A percentile compares a stretch with the other conserved stretches of the same genome.
Evolutionary conservation across 352 stramenopile genomes (phyloP).

Genomic region (Globisporangium emineosum): DNA sequence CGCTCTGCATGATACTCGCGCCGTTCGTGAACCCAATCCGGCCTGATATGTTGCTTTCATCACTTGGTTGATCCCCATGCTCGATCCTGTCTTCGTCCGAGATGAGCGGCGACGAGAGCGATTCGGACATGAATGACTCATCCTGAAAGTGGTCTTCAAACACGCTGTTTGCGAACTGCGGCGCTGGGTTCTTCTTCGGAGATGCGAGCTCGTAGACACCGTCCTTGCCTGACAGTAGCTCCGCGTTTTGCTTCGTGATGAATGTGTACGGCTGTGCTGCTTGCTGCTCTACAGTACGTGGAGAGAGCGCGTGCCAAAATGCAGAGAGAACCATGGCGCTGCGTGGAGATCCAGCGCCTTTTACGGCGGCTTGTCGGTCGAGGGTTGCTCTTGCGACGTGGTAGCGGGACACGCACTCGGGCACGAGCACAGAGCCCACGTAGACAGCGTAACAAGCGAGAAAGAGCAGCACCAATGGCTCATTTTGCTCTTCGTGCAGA

Average conservation of each 20-base stretch:
- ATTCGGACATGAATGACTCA: constrained; percentile 19
- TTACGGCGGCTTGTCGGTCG: neutral
- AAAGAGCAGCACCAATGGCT: constrained; percentile 41
- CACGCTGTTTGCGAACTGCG: constrained; percentile 41
- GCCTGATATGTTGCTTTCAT: neutral
- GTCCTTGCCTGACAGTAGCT: constrained; percentile 7
- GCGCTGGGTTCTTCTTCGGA: constrained; percentile 12
- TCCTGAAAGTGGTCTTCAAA: constrained; percentile 73
- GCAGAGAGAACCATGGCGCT: constrained; percentile 48
- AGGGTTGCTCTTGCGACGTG: constrained; percentile 8
- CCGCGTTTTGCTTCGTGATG: constrained; percentile 32
- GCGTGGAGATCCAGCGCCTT: neutral
- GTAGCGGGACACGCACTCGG: constrained; percentile 41
- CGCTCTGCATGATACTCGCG: constrained; percentile 37
- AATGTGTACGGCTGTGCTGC: constrained; percentile 37
- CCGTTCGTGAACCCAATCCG: constrained; percentile 35
- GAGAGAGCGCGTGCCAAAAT: constrained; percentile 74
- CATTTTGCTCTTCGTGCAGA: constrained; percentile 5
- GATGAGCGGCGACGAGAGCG: constrained; percentile 61
- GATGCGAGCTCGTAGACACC: constrained; percentile 27
- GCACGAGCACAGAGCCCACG: constrained; percentile 54
- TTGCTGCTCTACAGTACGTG: constrained; percentile 18
- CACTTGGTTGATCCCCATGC: constrained; percentile 3
- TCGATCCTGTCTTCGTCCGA: constrained; percentile 37
- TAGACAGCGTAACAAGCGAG: constrained; percentile 54